phyloP scores from a whole-genome alignment of 2,329 filamentous ascomycete genomes.

The Penicillium sp. region DNA sequence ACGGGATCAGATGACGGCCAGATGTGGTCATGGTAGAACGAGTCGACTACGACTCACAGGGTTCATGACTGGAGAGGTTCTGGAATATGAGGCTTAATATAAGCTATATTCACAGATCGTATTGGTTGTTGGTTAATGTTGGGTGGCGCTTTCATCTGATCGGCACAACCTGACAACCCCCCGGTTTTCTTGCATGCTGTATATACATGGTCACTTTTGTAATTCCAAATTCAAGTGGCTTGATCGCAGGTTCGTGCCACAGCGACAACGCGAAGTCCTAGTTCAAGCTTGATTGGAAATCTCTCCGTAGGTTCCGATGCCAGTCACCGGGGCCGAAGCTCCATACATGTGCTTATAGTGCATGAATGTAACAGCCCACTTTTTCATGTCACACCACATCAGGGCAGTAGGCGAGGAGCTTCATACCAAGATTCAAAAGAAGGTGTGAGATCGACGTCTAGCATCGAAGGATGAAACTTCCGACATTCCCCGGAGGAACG shows the following conservation, averaged over 20 bases:
- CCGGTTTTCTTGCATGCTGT: not conserved
- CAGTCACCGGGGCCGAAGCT: conserved; percentile 12
- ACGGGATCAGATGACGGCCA: conserved; percentile 13
- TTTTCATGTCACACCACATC: conserved; percentile 21
- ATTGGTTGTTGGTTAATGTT: not conserved
- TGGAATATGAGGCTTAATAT: not conserved
- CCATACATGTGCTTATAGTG: conserved; percentile 15
- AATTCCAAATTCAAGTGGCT: not conserved
- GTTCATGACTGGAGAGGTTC: not conserved
- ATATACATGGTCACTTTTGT: not conserved
- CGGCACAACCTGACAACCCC: not conserved
- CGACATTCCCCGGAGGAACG: not conserved
- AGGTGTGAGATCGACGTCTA: conserved; percentile 3
- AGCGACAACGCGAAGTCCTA: not conserved
- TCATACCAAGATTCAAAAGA: not conserved
- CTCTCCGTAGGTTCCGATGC: conserved; percentile 5
- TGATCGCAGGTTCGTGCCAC: conserved; percentile 6
- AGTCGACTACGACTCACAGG: not conserved
- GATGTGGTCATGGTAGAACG: conserved; percentile 5
- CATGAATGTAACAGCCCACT: conserved; percentile 9
- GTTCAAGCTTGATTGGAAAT: conserved; percentile 17
- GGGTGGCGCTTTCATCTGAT: not conserved
- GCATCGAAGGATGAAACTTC: conserved; percentile 10
- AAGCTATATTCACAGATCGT: not conserved
- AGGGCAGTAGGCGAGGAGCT: not conserved